Base-by-base conservation (phyloP, 208 protist genomes). In the Wallacemonas sp. region DNA sequence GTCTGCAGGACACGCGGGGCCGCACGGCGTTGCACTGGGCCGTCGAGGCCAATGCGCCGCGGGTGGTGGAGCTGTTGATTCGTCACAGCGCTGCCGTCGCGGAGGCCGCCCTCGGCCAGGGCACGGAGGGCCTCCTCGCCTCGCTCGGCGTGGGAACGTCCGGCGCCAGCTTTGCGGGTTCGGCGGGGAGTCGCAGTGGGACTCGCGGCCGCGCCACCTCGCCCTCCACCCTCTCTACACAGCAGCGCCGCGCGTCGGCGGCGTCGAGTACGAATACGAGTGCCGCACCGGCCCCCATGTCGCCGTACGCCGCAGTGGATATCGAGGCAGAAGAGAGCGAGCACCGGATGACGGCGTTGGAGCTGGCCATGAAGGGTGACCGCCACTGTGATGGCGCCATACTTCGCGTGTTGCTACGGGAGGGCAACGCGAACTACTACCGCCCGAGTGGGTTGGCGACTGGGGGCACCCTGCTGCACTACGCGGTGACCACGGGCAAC, bases 21-120 rank as follows among this genome's bases (percentile, higher is more conserved):
- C 65, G 61, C 48, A 93, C 90, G 0, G 74, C 90, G 12, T 75
- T 95, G 54, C 90, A 93, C 63, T 58, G 87, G 24, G 90, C 90
- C 1, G 87, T 93, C 36, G 61, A 69, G 10, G 74, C 78, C 21
- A 70, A 71, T 34, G 71, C 86, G 37, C 42, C 67, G 0, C 30
- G 17, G 10, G 60, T 86, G 15, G 79, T 91, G 17, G 75, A 81
- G 70, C 64, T 80, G 54, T 76, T 95, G 1, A 22, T 93, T 21
- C 78, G 69, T 0, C 75, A 91, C 76, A 54, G 53, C 6, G 73
- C 68, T 21, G 26, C 53, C 8, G 36, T 73, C 26, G 36, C 53
- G 12, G 68, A 44, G 24, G 54, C 64, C 12, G 29, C 53, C 10
- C 59, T 60, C 44, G 54, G 17, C 3, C 38, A 58, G 32, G 38